phyloP scores from a whole-genome alignment of 805 yeast genomes.

The Wickerhamomyces bisporus region DNA sequence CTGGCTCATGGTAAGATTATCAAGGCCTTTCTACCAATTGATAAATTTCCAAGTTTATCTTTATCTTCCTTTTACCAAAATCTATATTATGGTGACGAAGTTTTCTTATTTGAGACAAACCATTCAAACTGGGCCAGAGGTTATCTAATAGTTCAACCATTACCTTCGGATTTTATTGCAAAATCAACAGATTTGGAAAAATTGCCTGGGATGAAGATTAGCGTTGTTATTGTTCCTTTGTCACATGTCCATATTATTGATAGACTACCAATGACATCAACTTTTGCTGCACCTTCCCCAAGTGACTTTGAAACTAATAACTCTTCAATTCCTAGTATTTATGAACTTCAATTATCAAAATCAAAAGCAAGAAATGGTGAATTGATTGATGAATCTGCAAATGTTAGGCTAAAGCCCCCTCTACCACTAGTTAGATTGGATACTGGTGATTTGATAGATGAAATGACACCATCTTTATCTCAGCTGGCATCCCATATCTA shows the following conservation, averaged over 20 bases:
- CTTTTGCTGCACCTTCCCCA: conserved; percentile 26
- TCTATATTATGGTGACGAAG: conserved; percentile 72
- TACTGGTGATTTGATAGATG: conserved; percentile 44
- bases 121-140: conserved; percentile 74
- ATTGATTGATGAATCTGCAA: conserved; percentile 15
- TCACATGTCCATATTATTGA: conserved; percentile 44
- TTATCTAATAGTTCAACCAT: conserved; percentile 61
- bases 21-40: conserved; percentile 42
- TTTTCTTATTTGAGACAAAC: conserved; percentile 64
- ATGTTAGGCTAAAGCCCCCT: conserved; percentile 39
- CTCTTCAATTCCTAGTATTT: conserved; percentile 29
- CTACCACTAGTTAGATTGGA: conserved; percentile 48
- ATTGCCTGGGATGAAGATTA: conserved; percentile 50
- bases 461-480: conserved; percentile 51
- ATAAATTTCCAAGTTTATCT: conserved; percentile 30
- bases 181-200: conserved; percentile 53
- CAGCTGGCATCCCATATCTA: conserved; percentile 60
- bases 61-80: conserved; percentile 39
- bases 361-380: conserved; percentile 27
- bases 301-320: conserved; percentile 22
- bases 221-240: conserved; percentile 58
- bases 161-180: conserved; percentile 65
- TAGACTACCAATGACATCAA: conserved; percentile 34
- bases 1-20: conserved; percentile 39
- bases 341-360: conserved; percentile 28